Conservation (phyloP, 768 basidiomycete species). For the Dioszegia hungarica region DNA sequence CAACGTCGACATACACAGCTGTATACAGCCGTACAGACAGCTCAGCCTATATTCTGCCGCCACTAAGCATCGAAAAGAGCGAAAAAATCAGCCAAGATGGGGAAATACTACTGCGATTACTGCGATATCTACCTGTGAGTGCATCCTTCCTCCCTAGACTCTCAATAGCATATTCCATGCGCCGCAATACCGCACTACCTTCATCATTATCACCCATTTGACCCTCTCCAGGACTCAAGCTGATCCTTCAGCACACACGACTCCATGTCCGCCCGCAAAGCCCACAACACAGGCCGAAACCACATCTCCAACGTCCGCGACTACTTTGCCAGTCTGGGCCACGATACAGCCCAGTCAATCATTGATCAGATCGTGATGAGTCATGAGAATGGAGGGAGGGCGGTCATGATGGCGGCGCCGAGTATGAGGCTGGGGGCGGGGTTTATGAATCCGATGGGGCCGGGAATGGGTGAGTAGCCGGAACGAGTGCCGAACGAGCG, state of each 20-base stretch:
- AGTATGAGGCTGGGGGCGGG: constrained; percentile 43
- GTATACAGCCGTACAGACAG: no score
- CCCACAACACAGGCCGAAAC: constrained; percentile 96
- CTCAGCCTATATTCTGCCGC: no score
- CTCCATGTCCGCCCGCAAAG: constrained; percentile 62
- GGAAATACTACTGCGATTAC: constrained; percentile 43
- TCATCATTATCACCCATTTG: background rate
- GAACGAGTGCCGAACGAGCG: background rate
- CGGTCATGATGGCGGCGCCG: constrained; percentile 37
- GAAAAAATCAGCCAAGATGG: constrained; percentile 26
- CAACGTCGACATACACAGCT: no score
- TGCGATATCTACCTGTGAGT: constrained; percentile 42
- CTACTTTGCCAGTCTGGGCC: constrained; percentile 61
- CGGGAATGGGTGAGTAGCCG: constrained; percentile 17
- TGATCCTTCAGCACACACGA: constrained; percentile 28
- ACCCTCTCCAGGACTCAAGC: background rate
- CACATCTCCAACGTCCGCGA: constrained; percentile 94
- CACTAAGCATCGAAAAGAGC: no score
- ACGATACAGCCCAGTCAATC: constrained; percentile 96
- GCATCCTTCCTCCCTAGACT: background rate
- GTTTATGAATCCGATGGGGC: constrained; percentile 36
- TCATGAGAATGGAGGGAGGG: constrained; percentile 65
- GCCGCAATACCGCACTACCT: background rate
- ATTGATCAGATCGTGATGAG: constrained; percentile 97
- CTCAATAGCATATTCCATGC: no score